Base-by-base conservation (phyloP, 208 protist species). In the Wallacemonas sp. region DNA sequence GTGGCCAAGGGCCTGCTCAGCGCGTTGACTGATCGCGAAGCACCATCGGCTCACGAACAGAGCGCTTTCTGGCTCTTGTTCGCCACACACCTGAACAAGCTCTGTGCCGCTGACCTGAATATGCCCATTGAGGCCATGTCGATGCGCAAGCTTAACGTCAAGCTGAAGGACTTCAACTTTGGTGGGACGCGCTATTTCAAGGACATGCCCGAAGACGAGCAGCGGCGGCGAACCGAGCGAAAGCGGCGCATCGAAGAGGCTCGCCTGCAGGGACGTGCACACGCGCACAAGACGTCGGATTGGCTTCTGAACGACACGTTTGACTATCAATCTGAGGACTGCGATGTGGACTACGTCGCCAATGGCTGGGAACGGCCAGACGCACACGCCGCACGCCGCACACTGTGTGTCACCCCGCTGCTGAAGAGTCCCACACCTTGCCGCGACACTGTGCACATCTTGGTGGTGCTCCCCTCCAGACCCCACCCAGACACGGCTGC, bases 101-200 rank as follows among this genome's bases (percentile, higher is more conserved):
- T 76, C 2, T 90, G 77, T 59, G 50, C 63, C 17, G 60, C 73
- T 19, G 79, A 87, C 68, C 73, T 92, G 26, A 30, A 68, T 30
- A 91, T 95, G 81, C 87, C 84, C 9, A 22, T 19, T 3, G 77
- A 83, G 10, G 80, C 85, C 15, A 86, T 97, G 50, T 78, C 85
- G 5, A 69, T 97, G 55, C 70, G 57, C 21, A 97, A 97, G 57
- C 71, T 97, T 1, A 94, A 94, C 48, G 84, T 97, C 6, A 97
- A 97, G 69, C 55, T 97, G 37, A 95, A 94, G 66, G 92, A 97
- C 69, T 97, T 83, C 66, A 77, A 78, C 55, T 95, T 95, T 84
- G 92, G 92, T 24, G 89, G 92, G 22, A 93, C 92, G 33, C 81
- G 92, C 22, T 97, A 97, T 63, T 87, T 91, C 58, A 95, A 93